phyloP scores from a whole-genome alignment of 305 asterid genomes.

The Coffea humblotiana region DNA sequence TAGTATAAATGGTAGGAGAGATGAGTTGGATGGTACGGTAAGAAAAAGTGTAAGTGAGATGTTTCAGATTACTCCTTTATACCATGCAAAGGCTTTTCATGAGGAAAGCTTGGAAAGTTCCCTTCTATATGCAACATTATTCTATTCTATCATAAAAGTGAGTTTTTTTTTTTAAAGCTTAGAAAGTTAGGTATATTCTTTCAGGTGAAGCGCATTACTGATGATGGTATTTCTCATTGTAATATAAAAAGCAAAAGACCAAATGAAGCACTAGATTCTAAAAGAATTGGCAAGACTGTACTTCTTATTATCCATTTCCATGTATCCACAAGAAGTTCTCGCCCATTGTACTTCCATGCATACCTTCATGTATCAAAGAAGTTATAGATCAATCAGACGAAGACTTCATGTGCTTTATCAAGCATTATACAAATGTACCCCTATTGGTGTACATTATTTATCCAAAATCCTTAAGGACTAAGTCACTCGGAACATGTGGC shows the following conservation, averaged over 20 bases:
- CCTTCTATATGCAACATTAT: too few species aligned
- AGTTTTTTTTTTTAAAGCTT: not conserved
- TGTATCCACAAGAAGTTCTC: not conserved
- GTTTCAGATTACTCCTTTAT: too few species aligned
- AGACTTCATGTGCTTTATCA: not conserved
- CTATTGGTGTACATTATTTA: too few species aligned
- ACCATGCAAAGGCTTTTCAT: too few species aligned
- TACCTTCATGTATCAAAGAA: not conserved
- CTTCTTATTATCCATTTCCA: not conserved
- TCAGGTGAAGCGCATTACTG: not conserved
- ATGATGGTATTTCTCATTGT: not conserved
- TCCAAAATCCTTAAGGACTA: not conserved
- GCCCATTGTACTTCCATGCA: not conserved
- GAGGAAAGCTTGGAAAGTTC: too few species aligned
- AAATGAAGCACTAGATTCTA: not conserved
- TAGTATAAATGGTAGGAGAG: too few species aligned
- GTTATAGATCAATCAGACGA: not conserved
- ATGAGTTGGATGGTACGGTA: too few species aligned
- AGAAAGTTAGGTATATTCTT: not conserved
- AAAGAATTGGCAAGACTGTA: not conserved
- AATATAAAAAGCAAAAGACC: not conserved
- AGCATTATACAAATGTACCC: not conserved
- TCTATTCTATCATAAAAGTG: too few species aligned
- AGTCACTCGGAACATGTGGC: not conserved
- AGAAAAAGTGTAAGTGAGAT: too few species aligned